Conservation (phyloP, 2,329 filamentous ascomycete species). For the Ophiostoma ulmi region DNA sequence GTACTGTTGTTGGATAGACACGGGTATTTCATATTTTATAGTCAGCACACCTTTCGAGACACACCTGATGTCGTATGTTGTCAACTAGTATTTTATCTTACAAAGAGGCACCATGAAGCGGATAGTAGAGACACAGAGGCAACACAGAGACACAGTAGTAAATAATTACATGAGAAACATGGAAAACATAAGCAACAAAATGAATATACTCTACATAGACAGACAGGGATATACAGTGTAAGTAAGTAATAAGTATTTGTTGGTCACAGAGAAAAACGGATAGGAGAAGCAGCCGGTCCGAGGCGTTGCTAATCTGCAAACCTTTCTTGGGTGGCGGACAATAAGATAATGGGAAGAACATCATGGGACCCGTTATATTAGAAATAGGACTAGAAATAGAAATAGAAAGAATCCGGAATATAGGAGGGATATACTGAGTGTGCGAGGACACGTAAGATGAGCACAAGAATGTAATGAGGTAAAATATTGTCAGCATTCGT, state of each 20-base stretch:
- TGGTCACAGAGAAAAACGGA: not conserved
- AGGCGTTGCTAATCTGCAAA: not conserved
- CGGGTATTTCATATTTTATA: not conserved
- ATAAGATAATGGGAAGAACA: not conserved
- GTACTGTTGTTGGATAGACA: no score
- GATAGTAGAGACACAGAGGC: not conserved
- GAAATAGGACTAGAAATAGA: not conserved
- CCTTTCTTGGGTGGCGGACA: not conserved
- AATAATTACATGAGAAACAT: not conserved
- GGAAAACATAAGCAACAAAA: not conserved
- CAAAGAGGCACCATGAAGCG: not conserved
- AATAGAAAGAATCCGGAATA: not conserved
- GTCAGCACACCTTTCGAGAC: not conserved
- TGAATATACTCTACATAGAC: not conserved
- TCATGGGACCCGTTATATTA: not conserved
- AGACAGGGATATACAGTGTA: not conserved
- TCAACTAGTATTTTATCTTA: not conserved
- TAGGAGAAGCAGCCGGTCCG: slow-evolving; percentile 6
- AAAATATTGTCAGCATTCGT: not conserved
- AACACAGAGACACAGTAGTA: not conserved
- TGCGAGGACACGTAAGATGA: not conserved
- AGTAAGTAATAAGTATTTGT: not conserved
- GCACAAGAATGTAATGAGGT: not conserved
- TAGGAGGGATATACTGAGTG: not conserved
- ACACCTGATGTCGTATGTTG: not conserved